Evolutionary conservation across 139 green algal species (phyloP).

Genomic region (Pleodorina starrii): DNA sequence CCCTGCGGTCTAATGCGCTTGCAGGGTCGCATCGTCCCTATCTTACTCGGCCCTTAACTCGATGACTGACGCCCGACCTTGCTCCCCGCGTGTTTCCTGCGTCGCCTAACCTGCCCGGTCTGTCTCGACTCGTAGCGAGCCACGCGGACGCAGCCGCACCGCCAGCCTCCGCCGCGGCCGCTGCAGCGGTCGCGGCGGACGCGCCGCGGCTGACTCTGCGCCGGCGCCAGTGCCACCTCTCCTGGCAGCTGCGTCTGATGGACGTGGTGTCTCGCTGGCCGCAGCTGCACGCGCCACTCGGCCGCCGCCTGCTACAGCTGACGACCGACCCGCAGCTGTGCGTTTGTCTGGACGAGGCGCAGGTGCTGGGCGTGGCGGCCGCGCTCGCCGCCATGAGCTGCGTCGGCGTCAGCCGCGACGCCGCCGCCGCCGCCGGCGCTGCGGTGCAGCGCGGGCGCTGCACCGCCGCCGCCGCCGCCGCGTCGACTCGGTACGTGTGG

Average conservation of each 20-base stretch:
- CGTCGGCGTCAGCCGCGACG: background rate
- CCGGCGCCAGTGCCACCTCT: background rate
- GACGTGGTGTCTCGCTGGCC: background rate
- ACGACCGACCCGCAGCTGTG: background rate
- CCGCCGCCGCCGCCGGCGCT: background rate
- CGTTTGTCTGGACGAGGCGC: constrained; percentile 3
- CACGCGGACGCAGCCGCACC: no score
- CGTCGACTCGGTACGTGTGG: background rate
- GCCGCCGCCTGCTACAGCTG: background rate
- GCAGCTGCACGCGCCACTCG: background rate
- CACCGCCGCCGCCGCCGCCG: background rate
- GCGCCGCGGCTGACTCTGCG: background rate
- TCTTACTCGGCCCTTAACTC: no score
- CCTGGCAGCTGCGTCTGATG: constrained; percentile 31
- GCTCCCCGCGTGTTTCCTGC: no score
- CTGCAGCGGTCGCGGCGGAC: background rate
- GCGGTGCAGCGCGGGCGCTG: background rate
- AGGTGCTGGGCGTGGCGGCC: constrained; percentile 11
- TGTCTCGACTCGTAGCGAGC: no score
- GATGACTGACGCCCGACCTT: no score
- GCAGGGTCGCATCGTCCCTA: no score
- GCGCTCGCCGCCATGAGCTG: background rate
- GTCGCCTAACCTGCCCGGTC: no score
- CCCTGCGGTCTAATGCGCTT: no score
- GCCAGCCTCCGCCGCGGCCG: no score